These are phyloP conservation scores for Phaseolus coccineus DNA, from an alignment of 331 rosid species.

Conservation along the genomic window DNA sequence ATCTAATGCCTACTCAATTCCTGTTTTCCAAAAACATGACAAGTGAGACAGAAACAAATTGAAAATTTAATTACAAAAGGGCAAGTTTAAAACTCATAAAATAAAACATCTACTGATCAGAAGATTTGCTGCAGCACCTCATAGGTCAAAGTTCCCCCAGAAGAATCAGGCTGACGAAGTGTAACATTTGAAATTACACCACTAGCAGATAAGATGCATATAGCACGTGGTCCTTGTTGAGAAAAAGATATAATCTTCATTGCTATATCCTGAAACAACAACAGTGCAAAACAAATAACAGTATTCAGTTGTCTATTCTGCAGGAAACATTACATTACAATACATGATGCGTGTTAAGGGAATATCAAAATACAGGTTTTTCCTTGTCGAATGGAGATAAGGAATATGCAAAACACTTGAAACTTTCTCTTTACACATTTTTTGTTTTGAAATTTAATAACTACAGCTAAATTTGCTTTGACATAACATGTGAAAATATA, in stretches of 20 bases:
- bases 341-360: neutral
- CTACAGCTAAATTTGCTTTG: neutral
- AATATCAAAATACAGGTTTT: neutral
- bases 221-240: conserved; percentile 72
- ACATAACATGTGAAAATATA: neutral
- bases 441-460: neutral
- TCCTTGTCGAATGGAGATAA: neutral
- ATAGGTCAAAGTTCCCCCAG: conserved; percentile 69
- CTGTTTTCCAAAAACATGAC: no score
- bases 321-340: neutral
- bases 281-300: neutral
- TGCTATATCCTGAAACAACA: conserved; percentile 66
- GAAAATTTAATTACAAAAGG: neutral
- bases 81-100: conserved; percentile 1
- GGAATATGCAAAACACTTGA: neutral
- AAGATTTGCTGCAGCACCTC: conserved; percentile 58
- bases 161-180: conserved; percentile 74
- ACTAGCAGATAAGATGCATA: conserved; percentile 73
- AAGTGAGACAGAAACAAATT: neutral
- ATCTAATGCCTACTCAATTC: no score
- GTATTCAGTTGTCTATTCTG: neutral
- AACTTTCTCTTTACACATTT: neutral
- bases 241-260: conserved; percentile 71
- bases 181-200: conserved; percentile 77
- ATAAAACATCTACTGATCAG: neutral